phyloP scores from a whole-genome alignment of 768 basidiomycete genomes.

The Collybiopsis luxurians region DNA sequence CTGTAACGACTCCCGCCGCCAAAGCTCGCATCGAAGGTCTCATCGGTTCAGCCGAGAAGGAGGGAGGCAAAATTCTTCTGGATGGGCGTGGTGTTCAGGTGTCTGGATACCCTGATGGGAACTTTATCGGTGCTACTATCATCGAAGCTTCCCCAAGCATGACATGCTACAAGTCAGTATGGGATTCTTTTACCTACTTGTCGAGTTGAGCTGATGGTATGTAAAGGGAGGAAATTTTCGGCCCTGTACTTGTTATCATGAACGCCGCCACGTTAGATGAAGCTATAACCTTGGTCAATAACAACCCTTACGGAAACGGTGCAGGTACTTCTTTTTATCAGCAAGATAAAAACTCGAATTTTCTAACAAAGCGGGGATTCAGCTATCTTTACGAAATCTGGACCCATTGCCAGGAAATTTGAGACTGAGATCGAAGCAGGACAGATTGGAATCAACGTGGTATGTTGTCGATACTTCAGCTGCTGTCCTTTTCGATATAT shows the following conservation, averaged over 20 bases:
- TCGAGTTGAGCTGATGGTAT: slow-evolving; percentile 1
- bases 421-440: slow-evolving; percentile 87
- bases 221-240: slow-evolving; percentile 89
- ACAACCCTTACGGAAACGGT: slow-evolving; percentile 90
- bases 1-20: slow-evolving; percentile 79
- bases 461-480: too few species aligned
- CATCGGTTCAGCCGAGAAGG: slow-evolving; percentile 68
- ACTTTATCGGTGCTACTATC: slow-evolving; percentile 93
- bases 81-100: slow-evolving; percentile 79
- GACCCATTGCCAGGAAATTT: slow-evolving; percentile 92
- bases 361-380: too few species aligned
- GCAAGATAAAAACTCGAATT: too few species aligned
- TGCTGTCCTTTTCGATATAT: too few species aligned
- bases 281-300: slow-evolving; percentile 85
- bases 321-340: too few species aligned
- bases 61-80: slow-evolving; percentile 85
- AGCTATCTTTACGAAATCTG: slow-evolving; percentile 96
- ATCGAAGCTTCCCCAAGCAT: slow-evolving; percentile 80
- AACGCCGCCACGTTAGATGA: slow-evolving; percentile 84
- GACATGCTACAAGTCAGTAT: slow-evolving; percentile 79
- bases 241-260: slow-evolving; percentile 80
- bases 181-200: background rate
- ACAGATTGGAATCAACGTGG: slow-evolving; percentile 89
- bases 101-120: slow-evolving; percentile 77
- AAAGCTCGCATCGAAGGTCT: slow-evolving; percentile 74